Evolutionary conservation across 2,329 filamentous ascomycete genomes (phyloP), one percentile per base, ranked within the genome.

Genomic region (Phyllachora maydis): DNA sequence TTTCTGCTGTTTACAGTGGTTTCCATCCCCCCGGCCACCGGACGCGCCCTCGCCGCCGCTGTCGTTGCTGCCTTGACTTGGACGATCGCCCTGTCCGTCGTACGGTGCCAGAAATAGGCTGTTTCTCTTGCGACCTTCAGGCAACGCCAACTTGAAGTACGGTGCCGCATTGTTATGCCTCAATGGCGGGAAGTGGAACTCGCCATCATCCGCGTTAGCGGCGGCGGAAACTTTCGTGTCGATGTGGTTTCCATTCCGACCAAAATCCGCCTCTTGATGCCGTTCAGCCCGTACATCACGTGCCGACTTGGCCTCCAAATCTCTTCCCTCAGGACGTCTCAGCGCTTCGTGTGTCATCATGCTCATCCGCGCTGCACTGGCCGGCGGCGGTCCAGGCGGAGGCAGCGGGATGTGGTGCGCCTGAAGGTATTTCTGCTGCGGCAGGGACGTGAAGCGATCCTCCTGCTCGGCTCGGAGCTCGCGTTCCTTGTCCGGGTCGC

Each of bases 381-480:
- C 33, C 2, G 35, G 35, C 4, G 38, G 37, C 8, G 40, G 39
- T 4, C 39, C 37, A 1, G 37, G 34, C 6, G 39, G 42, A 12
- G 47, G 46, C 3, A 45, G 42, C 4, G 47, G 47, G 27, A 37
- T 42, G 27, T 46, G 43, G 34, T 64, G 59, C 11, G 60, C 57
- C 32, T 69, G 65, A 8, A 74, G 52, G 36, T 71, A 65, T 27
- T 67, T 67, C 31, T 61, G 59, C 26, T 65, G 67, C 3, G 82
- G 82, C 5, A 92, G 63, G 2, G 79, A 77, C 5, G 78, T 78
- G 37, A 92, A 74, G 25, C 65, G 67, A 40, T 92, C 83, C 46
- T 91, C 72, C 34, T 88, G 72, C 43, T 92, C 82, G 14, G 63
- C 66, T 16, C 78, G 67, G 4, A 91, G 59, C 41, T 85, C 72